phyloP scores from a whole-genome alignment of 129 eudicot genomes.

The Apium graveolens region DNA sequence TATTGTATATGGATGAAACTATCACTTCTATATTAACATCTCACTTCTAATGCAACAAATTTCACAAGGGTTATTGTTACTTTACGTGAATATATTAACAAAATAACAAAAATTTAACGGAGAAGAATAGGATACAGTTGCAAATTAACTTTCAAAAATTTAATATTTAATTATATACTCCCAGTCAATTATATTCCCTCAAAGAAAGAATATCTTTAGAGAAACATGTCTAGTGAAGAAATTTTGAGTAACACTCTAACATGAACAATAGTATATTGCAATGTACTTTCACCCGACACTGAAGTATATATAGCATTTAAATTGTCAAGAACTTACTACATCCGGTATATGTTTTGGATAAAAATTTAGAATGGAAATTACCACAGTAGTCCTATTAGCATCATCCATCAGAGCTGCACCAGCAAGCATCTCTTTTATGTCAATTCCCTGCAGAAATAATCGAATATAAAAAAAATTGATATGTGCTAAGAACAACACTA shows the following conservation, averaged over 20 bases:
- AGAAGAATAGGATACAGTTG: background rate
- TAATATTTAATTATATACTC: background rate
- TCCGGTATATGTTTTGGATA: background rate
- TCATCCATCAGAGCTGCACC: slow-evolving; percentile 97
- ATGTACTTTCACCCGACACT: too few species aligned
- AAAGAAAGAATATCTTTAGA: background rate
- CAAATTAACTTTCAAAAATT: background rate
- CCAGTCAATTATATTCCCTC: background rate
- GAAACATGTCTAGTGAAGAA: background rate
- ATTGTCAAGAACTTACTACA: background rate
- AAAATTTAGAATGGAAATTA: slow-evolving; percentile 16
- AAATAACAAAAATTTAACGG: background rate
- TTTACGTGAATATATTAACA: background rate
- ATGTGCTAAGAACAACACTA: background rate
- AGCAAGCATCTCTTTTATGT: slow-evolving; percentile 84
- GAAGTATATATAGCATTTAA: background rate
- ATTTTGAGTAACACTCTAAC: too few species aligned
- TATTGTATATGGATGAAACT: background rate
- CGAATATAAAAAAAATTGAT: background rate
- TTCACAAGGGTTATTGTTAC: background rate
- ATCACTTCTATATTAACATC: background rate
- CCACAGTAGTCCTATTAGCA: slow-evolving; percentile 73
- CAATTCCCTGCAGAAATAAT: slow-evolving; percentile 56
- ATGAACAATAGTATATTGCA: too few species aligned
- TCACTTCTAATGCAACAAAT: background rate